Percentiles rank a stretch among this genome's conserved stretches.
phyloP scores from a whole-genome alignment of 495 filamentous ascomycete genomes.

The Schizothecium vesticola region DNA sequence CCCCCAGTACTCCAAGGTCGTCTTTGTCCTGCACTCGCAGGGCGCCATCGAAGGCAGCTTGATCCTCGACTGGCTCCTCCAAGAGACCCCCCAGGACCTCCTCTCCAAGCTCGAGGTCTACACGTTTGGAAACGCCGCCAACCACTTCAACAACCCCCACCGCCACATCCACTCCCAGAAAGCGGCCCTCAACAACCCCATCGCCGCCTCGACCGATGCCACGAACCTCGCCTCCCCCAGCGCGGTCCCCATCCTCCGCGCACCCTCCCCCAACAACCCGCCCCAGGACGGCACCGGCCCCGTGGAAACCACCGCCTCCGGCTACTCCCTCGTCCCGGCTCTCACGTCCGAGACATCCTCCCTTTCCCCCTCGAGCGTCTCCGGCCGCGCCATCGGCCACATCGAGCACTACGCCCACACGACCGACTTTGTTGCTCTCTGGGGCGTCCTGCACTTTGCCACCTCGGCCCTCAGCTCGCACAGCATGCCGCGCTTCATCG shows the following conservation, averaged over 20 bases:
- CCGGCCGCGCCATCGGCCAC: constrained; percentile 54
- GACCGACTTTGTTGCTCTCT: constrained; percentile 67
- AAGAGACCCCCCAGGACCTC: constrained; percentile 63
- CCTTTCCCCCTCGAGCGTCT: constrained; percentile 17
- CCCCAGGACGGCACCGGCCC: neutral
- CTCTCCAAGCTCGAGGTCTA: constrained; percentile 73
- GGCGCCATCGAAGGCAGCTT: constrained; percentile 72
- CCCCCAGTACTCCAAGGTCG: constrained; percentile 59
- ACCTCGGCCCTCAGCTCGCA: constrained; percentile 31
- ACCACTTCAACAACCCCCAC: constrained; percentile 83
- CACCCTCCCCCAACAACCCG: neutral
- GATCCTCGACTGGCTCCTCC: constrained; percentile 73
- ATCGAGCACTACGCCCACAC: constrained; percentile 85
- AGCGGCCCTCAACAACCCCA: constrained; percentile 18
- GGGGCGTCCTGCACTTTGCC: constrained; percentile 68
- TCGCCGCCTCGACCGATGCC: constrained; percentile 23
- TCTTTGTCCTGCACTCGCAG: constrained; percentile 77
- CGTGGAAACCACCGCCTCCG: neutral
- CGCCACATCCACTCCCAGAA: constrained; percentile 26
- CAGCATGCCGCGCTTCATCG: constrained; percentile 60
- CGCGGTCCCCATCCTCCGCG: neutral
- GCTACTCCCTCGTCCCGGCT: neutral
- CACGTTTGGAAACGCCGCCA: constrained; percentile 79
- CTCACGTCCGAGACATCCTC: constrained; percentile 15
- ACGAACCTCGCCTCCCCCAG: constrained; percentile 2